Evolutionary conservation across 78 protist species (phyloP).

Genomic region (Anaeramoeba flamelloides): DNA sequence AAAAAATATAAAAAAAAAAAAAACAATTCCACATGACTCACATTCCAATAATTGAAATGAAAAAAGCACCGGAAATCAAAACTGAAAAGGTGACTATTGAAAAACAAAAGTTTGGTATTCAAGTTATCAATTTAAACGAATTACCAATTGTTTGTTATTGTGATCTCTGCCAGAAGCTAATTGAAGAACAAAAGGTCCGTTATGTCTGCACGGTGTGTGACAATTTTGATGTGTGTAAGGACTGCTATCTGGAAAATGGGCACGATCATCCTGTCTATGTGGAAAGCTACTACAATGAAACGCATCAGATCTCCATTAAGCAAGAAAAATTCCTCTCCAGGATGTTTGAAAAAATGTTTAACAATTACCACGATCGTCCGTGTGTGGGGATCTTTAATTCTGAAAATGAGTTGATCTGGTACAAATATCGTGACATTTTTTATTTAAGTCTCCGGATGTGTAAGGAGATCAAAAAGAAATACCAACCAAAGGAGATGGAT

Average conservation of each 20-base stretch:
- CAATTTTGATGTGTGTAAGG: neutral
- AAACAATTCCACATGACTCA: too few relatives aligned
- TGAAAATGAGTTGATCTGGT: neutral
- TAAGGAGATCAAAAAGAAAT: too few relatives aligned
- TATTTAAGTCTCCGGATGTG: too few relatives aligned
- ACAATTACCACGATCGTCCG: neutral
- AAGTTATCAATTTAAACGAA: too few relatives aligned
- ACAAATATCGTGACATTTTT: neutral
- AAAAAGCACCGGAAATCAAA: too few relatives aligned
- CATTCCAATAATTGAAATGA: too few relatives aligned
- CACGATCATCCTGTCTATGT: neutral
- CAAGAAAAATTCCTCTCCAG: neutral
- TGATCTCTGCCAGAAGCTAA: neutral
- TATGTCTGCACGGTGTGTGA: neutral
- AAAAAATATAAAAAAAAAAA: too few relatives aligned
- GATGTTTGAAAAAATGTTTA: neutral
- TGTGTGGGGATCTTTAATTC: neutral
- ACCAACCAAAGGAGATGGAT: neutral
- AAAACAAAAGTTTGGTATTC: too few relatives aligned
- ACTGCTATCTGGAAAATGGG: neutral
- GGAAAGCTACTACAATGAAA: neutral
- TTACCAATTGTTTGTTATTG: neutral
- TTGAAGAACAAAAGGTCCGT: neutral
- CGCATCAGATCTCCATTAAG: neutral
- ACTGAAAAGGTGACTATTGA: too few relatives aligned